Percentiles rank a stretch among this genome's conserved stretches.
Conservation (phyloP, 345 rosid species). For the Toxicodendron radicans region DNA sequence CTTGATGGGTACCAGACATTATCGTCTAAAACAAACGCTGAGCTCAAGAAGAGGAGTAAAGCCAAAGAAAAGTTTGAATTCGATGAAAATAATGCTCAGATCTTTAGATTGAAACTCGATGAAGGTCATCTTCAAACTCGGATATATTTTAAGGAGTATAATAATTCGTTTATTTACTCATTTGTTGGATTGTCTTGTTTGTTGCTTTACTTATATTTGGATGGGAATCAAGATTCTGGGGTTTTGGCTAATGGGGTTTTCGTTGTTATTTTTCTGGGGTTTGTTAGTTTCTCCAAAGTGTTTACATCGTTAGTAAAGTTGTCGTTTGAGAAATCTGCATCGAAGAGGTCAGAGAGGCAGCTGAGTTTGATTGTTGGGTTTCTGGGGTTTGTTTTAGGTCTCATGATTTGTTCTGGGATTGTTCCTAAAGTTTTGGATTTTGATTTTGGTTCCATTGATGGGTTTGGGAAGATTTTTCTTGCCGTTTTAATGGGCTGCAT, state of each 20-base stretch:
- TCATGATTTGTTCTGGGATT: constrained; percentile 48
- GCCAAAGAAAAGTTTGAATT: constrained; percentile 79
- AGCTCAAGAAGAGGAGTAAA: constrained; percentile 49
- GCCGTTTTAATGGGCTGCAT: constrained; percentile 63
- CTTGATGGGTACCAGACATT: constrained; percentile 30
- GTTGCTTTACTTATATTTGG: constrained; percentile 47
- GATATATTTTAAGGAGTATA: constrained; percentile 60
- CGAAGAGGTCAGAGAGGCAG: constrained; percentile 78
- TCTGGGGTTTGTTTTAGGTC: constrained; percentile 61
- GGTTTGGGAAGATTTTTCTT: constrained; percentile 44
- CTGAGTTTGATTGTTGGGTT: constrained; percentile 53
- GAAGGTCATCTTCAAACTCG: constrained; percentile 72
- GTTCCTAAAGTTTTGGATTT: constrained; percentile 54
- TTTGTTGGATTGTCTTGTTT: constrained; percentile 47
- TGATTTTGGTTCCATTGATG: constrained; percentile 56
- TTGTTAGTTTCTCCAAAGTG: constrained; percentile 47
- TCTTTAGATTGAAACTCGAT: constrained; percentile 86
- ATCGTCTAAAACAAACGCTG: constrained; percentile 40
- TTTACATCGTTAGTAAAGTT: constrained; percentile 47
- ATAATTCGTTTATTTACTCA: constrained; percentile 42
- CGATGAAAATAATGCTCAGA: constrained; percentile 91
- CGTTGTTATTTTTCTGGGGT: constrained; percentile 55
- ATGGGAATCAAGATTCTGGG: constrained; percentile 33
- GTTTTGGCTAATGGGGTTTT: constrained; percentile 54
- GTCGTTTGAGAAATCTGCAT: constrained; percentile 81